phyloP scores from a whole-genome alignment of 2,329 filamentous ascomycete genomes.

The Camillea tinctor region DNA sequence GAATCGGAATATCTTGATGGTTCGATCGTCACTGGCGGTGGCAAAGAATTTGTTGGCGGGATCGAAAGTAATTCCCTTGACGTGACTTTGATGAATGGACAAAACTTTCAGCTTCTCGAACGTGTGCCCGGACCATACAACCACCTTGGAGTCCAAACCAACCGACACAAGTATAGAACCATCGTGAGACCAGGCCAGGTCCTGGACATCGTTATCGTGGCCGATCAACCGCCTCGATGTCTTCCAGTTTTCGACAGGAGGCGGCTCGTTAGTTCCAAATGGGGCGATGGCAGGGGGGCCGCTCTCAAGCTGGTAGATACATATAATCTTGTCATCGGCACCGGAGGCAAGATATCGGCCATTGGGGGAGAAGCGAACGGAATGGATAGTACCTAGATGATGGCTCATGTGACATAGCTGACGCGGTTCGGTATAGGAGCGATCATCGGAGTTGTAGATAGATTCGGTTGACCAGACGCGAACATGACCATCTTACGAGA shows the following conservation, averaged over 20 bases:
- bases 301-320: constrained; percentile 88
- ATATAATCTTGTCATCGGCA: constrained; percentile 98
- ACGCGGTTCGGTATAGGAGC: constrained; percentile 72
- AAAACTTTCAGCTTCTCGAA: constrained; percentile 98
- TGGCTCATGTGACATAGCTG: constrained; percentile 98
- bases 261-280: constrained; percentile 80
- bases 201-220: constrained; percentile 98
- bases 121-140: constrained; percentile 96
- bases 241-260: constrained; percentile 97
- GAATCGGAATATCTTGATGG: constrained; percentile 95
- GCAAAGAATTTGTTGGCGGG: constrained; percentile 99
- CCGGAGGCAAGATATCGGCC: constrained; percentile 94
- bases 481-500: constrained; percentile 87
- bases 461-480: constrained; percentile 97
- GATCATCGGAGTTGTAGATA: constrained; percentile 76
- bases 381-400: constrained; percentile 95
- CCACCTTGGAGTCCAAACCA: constrained; percentile 94
- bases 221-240: constrained; percentile 90
- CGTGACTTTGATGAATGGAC: constrained; percentile 90
- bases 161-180: constrained; percentile 95
- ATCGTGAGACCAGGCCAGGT: constrained; percentile 94
- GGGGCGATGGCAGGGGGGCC: constrained; percentile 73
- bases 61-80: constrained; percentile 98
- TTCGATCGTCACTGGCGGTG: constrained; percentile 93
- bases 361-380: constrained; percentile 94